These are phyloP conservation scores for Picea glauca DNA, from an alignment of 75 land plant genomes.

Conservation along the genomic window DNA sequence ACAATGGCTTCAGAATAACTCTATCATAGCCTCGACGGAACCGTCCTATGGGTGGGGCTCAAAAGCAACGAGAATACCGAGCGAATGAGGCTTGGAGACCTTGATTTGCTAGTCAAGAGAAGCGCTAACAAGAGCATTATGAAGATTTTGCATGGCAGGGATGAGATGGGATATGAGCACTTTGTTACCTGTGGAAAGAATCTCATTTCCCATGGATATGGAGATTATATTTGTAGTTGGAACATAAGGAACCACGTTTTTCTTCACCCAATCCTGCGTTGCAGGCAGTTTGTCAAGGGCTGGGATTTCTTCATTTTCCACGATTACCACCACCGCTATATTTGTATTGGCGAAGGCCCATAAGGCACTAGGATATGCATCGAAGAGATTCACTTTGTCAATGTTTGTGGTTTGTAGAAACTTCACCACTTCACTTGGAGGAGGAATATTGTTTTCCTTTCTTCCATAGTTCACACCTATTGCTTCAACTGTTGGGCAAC, in stretches of 20 bases:
- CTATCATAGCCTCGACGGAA: constrained; percentile 39
- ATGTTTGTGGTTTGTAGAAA: constrained; percentile 55
- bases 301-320: constrained; percentile 52
- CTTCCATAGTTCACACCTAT: constrained; percentile 88
- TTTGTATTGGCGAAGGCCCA: constrained; percentile 56
- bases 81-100: constrained; percentile 66
- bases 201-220: constrained; percentile 58
- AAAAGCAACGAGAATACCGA: constrained; percentile 53
- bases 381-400: constrained; percentile 64
- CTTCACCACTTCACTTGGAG: constrained; percentile 43
- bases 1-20: constrained; percentile 19
- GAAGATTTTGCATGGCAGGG: constrained; percentile 38
- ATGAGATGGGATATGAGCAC: constrained; percentile 38
- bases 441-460: constrained; percentile 56
- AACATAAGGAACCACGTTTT: constrained; percentile 36
- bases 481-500: constrained; percentile 7
- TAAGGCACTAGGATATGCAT: constrained; percentile 49
- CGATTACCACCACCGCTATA: constrained; percentile 45
- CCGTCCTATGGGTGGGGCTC: constrained; percentile 56
- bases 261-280: constrained; percentile 47
- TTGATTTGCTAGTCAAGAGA: constrained; percentile 19
- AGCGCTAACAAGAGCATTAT: constrained; percentile 24
- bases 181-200: constrained; percentile 31
- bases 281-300: constrained; percentile 19
- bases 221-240: constrained; percentile 40